phyloP scores from a whole-genome alignment of 257 asterid genomes.

The Solanum pennellii region DNA sequence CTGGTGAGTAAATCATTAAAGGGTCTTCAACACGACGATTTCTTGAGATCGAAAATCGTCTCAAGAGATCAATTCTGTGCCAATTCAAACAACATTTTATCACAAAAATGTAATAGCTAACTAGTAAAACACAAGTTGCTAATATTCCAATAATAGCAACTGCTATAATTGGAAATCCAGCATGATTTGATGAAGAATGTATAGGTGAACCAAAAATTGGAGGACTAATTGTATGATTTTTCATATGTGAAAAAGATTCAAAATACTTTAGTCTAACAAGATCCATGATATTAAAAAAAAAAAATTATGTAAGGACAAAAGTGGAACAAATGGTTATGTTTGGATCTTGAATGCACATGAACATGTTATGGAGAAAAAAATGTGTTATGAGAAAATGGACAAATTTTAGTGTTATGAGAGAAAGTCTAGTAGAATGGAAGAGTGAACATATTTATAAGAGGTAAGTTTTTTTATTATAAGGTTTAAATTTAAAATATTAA shows the following conservation, averaged over 20 bases:
- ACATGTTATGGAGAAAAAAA: slow-evolving; percentile 4
- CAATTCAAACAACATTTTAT: slow-evolving; percentile 85
- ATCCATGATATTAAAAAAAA: slow-evolving; percentile 9
- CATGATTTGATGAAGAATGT: slow-evolving; percentile 33
- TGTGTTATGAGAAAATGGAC: not conserved
- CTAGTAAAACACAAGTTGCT: slow-evolving; percentile 69
- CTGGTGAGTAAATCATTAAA: slow-evolving; percentile 19
- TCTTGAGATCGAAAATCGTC: slow-evolving; percentile 50
- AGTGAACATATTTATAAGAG: not conserved
- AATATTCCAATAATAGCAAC: slow-evolving; percentile 77
- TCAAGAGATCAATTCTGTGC: slow-evolving; percentile 59
- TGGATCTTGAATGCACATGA: slow-evolving; percentile 17
- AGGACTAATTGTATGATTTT: slow-evolving; percentile 10
- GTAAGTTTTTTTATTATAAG: not conserved
- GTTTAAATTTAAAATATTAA: not conserved
- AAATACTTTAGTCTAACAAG: slow-evolving; percentile 4
- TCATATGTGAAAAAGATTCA: slow-evolving; percentile 15
- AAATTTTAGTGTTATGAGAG: not conserved
- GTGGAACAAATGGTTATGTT: not conserved
- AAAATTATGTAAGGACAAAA: not conserved
- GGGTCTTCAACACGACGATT: slow-evolving; percentile 33
- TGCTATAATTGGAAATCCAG: slow-evolving; percentile 72
- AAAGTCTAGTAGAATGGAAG: not conserved
- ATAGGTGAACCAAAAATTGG: slow-evolving; percentile 11
- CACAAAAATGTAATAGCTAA: slow-evolving; percentile 79